Conservation (phyloP, 495 filamentous ascomycete species). For the Penicillium lagena region DNA sequence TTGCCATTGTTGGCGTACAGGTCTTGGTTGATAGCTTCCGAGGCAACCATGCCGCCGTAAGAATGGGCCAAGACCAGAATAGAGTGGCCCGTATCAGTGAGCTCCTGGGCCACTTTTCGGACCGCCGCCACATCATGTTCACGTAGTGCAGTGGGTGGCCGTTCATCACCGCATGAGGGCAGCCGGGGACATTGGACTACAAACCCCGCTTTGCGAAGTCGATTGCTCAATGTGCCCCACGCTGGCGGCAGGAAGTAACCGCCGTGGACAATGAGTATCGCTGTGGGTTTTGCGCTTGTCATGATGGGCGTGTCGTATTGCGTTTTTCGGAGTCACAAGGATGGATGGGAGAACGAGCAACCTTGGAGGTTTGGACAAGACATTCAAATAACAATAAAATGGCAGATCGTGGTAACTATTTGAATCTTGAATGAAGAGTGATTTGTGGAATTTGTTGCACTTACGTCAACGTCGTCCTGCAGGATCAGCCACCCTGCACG, state of each 20-base stretch:
- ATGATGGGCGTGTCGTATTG: not conserved
- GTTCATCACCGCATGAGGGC: slow-evolving; percentile 4
- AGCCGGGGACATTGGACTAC: slow-evolving; percentile 4
- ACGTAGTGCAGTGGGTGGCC: slow-evolving; percentile 1
- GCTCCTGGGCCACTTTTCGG: slow-evolving; percentile 2
- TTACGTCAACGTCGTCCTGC: too few species aligned
- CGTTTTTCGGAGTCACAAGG: too few species aligned
- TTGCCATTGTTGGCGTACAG: slow-evolving; percentile 1
- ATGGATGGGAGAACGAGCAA: too few species aligned
- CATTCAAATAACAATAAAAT: too few species aligned
- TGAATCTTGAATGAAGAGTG: not conserved
- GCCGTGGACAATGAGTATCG: slow-evolving; percentile 8
- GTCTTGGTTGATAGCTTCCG: slow-evolving; percentile 3
- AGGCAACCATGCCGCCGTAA: slow-evolving; percentile 9
- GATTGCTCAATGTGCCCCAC: slow-evolving; percentile 1
- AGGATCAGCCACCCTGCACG: too few species aligned
- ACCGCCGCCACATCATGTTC: slow-evolving; percentile 5
- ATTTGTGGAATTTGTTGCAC: not conserved
- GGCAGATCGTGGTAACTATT: too few species aligned
- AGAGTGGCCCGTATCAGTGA: slow-evolving; percentile 1
- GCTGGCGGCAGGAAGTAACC: slow-evolving; percentile 6
- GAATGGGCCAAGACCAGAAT: slow-evolving; percentile 11
- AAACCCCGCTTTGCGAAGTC: slow-evolving; percentile 1
- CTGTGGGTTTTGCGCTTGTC: slow-evolving; percentile 1
- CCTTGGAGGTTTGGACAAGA: too few species aligned